A percentile compares a stretch with the other conserved stretches of the same genome.
phyloP scores from a whole-genome alignment of 352 stramenopile genomes.

The Blastocystis sp. region DNA sequence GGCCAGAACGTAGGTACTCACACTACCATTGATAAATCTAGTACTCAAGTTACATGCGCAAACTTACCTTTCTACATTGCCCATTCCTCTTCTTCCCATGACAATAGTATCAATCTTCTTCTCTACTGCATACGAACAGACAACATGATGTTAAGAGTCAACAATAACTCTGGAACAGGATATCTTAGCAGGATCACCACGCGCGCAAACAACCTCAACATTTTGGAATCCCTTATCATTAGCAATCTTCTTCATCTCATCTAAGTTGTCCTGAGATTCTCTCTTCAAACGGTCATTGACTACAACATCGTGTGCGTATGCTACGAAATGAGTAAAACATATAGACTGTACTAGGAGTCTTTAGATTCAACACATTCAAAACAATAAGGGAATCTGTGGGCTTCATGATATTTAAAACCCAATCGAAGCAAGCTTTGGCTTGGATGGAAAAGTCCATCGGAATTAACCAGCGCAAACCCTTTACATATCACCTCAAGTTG shows the following conservation, averaged over 20 bases:
- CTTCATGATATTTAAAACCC: constrained; percentile 51
- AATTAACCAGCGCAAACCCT: constrained; percentile 57
- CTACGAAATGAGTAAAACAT: background rate
- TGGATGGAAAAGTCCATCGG: constrained; percentile 67
- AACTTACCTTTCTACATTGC: constrained; percentile 22
- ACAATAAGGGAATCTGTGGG: constrained; percentile 14
- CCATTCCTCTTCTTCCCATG: constrained; percentile 67
- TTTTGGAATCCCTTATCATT: constrained; percentile 54
- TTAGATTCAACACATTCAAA: constrained; percentile 64
- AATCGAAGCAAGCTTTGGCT: constrained; percentile 19
- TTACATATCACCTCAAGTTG: background rate
- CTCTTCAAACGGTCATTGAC: constrained; percentile 34
- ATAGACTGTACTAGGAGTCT: constrained; percentile 9
- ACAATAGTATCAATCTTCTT: constrained; percentile 63
- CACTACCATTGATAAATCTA: constrained; percentile 38
- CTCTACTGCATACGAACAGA: constrained; percentile 33
- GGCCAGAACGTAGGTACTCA: constrained; percentile 36
- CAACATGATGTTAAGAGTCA: background rate
- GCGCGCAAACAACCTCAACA: constrained; percentile 7
- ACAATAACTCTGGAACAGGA: constrained; percentile 10
- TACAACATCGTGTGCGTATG: constrained; percentile 63
- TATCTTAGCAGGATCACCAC: constrained; percentile 62
- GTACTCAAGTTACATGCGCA: background rate
- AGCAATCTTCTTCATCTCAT: constrained; percentile 21
- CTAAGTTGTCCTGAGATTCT: constrained; percentile 46